Evolutionary conservation across 2,329 filamentous ascomycete species (phyloP).

Genomic region (Claviceps africana): DNA sequence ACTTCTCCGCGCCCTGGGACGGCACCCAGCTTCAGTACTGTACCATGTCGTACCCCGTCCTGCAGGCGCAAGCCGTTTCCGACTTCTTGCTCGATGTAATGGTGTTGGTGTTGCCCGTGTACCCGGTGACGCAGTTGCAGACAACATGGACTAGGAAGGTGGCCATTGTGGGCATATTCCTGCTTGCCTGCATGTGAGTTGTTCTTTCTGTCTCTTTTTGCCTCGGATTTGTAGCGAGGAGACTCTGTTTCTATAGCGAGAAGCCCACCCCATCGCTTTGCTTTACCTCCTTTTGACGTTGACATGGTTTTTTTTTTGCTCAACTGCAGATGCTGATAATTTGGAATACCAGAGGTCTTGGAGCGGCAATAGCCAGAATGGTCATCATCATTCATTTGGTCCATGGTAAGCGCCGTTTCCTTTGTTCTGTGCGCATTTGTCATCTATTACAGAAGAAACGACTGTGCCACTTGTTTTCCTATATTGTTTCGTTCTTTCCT

Average conservation of each 20-base stretch:
- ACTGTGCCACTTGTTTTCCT: not conserved
- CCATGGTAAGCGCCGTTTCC: not conserved
- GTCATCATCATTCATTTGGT: slow-evolving; percentile 1
- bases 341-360: slow-evolving; percentile 3
- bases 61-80: slow-evolving; percentile 9
- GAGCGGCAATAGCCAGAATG: slow-evolving; percentile 3
- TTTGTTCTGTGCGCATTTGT: not conserved
- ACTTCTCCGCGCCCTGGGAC: slow-evolving; percentile 12
- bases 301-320: not conserved
- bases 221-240: no score
- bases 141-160: slow-evolving; percentile 5
- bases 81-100: slow-evolving; percentile 11
- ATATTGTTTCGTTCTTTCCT: no score
- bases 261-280: no score
- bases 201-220: not conserved
- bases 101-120: slow-evolving; percentile 10
- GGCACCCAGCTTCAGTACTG: slow-evolving; percentile 11
- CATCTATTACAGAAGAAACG: no score
- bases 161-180: slow-evolving; percentile 8
- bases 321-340: not conserved
- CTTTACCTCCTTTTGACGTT: not conserved
- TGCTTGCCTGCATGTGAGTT: slow-evolving; percentile 2
- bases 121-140: slow-evolving; percentile 6
- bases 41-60: slow-evolving; percentile 9
- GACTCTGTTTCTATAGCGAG: no score